Percentiles rank a stretch among this genome's conserved stretches.
Evolutionary conservation across 1,284 basidiomycete genomes (phyloP).

Genomic region (Apiotrichum akiyoshidainum): DNA sequence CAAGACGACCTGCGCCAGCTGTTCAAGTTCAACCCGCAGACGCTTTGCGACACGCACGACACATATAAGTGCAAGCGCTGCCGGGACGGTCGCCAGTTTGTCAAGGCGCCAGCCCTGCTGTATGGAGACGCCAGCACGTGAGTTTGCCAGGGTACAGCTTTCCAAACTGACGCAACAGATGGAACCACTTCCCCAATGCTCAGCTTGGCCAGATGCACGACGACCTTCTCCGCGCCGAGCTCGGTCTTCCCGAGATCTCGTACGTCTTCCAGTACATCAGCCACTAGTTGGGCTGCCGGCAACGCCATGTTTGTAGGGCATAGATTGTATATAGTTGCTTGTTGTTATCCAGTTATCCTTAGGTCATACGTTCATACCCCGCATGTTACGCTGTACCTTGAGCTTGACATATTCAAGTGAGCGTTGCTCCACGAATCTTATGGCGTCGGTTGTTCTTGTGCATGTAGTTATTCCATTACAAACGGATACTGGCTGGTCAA

Average conservation of each 20-base stretch:
- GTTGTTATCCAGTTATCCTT: background rate
- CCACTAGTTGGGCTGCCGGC: slow-evolving; percentile 21
- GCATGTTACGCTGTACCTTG: too few relatives aligned
- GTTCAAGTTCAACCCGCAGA: slow-evolving; percentile 86
- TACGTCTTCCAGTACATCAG: slow-evolving; percentile 86
- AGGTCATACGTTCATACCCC: too few relatives aligned
- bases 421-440: too few relatives aligned
- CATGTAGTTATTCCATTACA: too few relatives aligned
- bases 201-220: slow-evolving; percentile 92
- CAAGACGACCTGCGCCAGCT: slow-evolving; percentile 83
- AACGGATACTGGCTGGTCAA: too few relatives aligned
- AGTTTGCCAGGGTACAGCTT: slow-evolving; percentile 47
- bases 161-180: slow-evolving; percentile 56
- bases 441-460: too few relatives aligned
- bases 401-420: too few relatives aligned
- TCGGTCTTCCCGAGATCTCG: slow-evolving; percentile 76
- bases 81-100: slow-evolving; percentile 75
- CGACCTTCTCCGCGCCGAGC: slow-evolving; percentile 87
- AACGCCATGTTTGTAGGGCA: background rate
- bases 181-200: slow-evolving; percentile 93
- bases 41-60: slow-evolving; percentile 90
- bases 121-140: slow-evolving; percentile 98
- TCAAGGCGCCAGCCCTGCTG: slow-evolving; percentile 78
- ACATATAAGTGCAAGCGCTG: slow-evolving; percentile 98
- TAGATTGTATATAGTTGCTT: background rate